Evolutionary conservation across 2,329 filamentous ascomycete species (phyloP).

Genomic region (Huntiella moniliformis): DNA sequence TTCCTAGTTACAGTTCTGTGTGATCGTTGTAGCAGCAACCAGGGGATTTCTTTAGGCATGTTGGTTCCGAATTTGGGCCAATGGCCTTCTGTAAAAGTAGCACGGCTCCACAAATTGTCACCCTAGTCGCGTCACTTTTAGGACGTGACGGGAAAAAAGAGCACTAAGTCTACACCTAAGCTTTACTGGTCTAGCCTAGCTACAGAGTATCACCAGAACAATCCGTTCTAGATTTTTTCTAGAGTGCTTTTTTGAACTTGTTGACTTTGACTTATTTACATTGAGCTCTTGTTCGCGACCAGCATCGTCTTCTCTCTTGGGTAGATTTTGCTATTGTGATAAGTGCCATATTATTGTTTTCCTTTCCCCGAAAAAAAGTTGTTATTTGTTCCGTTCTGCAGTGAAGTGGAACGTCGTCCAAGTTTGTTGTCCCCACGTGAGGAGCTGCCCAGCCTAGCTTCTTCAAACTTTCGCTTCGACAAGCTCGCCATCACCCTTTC

Average conservation of each 20-base stretch:
- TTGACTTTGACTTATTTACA: constrained; percentile 2
- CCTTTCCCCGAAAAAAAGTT: too few relatives aligned
- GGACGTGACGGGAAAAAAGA: constrained; percentile 8
- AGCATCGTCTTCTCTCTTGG: background rate
- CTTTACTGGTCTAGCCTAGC: background rate
- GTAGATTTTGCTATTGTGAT: background rate
- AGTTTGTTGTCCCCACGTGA: constrained; percentile 4
- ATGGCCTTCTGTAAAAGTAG: too few relatives aligned
- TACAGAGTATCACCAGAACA: background rate
- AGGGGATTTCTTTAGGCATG: background rate
- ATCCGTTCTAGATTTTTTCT: too few relatives aligned
- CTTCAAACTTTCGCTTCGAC: background rate
- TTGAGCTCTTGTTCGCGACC: background rate
- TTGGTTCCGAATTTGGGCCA: background rate
- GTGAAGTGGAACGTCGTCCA: constrained; percentile 1
- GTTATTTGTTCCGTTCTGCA: background rate
- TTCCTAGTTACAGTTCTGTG: too few relatives aligned
- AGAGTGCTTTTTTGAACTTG: background rate
- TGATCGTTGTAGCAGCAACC: too few relatives aligned
- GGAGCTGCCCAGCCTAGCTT: background rate
- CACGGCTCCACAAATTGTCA: too few relatives aligned
- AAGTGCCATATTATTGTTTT: too few relatives aligned
- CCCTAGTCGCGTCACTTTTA: background rate
- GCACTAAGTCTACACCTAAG: background rate
- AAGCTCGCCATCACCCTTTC: background rate